Percentiles rank a stretch among this genome's conserved stretches.
These are phyloP conservation scores for Phytophthora crassamura DNA, from an alignment of 352 stramenopile genomes.

Conservation along the genomic window DNA sequence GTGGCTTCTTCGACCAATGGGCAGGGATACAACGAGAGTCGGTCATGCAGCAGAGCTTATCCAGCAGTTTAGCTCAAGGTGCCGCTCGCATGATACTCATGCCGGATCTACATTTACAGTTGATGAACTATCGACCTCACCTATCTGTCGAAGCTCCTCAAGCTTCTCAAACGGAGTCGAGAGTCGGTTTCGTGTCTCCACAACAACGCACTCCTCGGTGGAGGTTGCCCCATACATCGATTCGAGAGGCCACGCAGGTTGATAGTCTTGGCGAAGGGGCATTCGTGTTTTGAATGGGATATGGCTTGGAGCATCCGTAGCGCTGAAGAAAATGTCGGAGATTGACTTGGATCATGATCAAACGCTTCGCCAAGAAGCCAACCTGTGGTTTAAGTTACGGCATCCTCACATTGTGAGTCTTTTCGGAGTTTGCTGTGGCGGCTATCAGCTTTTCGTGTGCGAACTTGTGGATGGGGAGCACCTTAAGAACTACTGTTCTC, in stretches of 20 bases:
- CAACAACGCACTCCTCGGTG: too few species aligned
- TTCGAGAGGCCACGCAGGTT: not conserved
- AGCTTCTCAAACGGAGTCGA: too few species aligned
- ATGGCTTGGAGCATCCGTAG: slow-evolving; percentile 14
- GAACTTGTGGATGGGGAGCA: slow-evolving; percentile 11
- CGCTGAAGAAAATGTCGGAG: slow-evolving; percentile 21
- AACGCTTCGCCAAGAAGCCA: slow-evolving; percentile 25
- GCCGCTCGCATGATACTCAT: too few species aligned
- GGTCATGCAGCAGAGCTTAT: too few species aligned
- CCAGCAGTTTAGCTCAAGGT: too few species aligned
- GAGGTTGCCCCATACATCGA: too few species aligned
- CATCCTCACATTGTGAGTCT: slow-evolving; percentile 46
- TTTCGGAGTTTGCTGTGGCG: slow-evolving; percentile 33
- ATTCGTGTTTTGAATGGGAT: slow-evolving; percentile 4
- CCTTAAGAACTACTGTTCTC: not conserved
- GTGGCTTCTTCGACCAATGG: too few species aligned
- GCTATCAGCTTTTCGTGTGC: slow-evolving; percentile 7
- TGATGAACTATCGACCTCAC: too few species aligned
- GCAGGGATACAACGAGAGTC: too few species aligned
- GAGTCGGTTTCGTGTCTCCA: too few species aligned
- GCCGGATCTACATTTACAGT: too few species aligned
- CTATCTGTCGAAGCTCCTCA: too few species aligned
- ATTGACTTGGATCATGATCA: not conserved
- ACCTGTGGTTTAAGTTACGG: slow-evolving; percentile 32
- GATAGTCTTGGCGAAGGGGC: not conserved